Base-by-base conservation (phyloP, 352 stramenopile species). In the Globisporangium megalacanthum region DNA sequence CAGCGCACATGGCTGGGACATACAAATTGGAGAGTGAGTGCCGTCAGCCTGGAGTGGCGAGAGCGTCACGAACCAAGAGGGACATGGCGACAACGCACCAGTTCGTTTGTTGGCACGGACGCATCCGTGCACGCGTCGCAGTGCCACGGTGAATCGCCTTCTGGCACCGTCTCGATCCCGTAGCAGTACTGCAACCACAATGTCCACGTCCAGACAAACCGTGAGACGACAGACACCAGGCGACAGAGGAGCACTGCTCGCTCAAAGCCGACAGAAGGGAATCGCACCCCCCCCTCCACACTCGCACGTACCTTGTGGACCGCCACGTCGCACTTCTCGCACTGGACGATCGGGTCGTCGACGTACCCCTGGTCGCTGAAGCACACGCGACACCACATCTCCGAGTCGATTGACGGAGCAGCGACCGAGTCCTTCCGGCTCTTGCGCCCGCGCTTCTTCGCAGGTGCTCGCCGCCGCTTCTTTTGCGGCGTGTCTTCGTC, bases 321-420 rank as follows among this genome's bases (percentile, higher is more conserved):
- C 15, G 84, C 85, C 35, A 91, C 83, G 17, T 79, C 66, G 49
- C 86, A 95, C 58, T 83, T 86, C 61, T 95, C 86, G 52, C 86
- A 95, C 58, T 94, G 82, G 6, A 95, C 86, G 37, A 95, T 95
- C 31, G 83, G 84, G 52, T 95, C 86, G 59, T 94, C 84, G 55
- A 88, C 70, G 56, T 86, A 95, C 11, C 83, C 84, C 63, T 93
- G 80, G 64, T 94, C 86, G 46, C 84, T 92, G 54, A 91, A 94
- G 66, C 86, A 95, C 44, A 95, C 86, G 9, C 86, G 84, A 57
- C 86, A 95, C 80, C 86, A 94, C 80, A 95, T 94, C 57, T 95
- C 86, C 61, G 83, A 68, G 47, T 92, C 84, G 15, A 83, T 70
- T 54, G 88, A 75, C 0, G 82, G 77, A 46, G 88, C 77, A 46